Evolutionary conservation across 176 grass and related monocot genomes (phyloP), one percentile per base, ranked within the genome.

Genomic region (Panicum miliaceum): DNA sequence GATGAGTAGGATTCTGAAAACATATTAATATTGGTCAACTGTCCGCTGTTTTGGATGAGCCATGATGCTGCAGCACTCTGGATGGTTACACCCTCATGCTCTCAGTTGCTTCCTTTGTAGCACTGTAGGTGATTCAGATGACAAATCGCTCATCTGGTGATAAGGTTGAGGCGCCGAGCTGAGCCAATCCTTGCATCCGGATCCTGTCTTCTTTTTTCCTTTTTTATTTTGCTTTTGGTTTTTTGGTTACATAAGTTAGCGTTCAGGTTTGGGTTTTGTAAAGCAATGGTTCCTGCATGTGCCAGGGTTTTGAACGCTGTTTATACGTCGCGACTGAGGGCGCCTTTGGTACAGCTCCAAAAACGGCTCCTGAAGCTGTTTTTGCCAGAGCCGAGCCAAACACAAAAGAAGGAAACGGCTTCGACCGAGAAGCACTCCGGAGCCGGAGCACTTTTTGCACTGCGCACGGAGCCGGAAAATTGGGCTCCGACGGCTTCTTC

Each of bases 161-260:
- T 59, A 74, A 73, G 45, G 67, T 23, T 76, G 36, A 12, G 18
- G 70, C 16, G 45, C 46, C 34, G 9, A 67, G 45, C 46, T 34
- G 9, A 67, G 61, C 48, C 40, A 32, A 41, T 37, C 42, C 41
- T 68, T 83, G 35, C 2, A 4, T 29, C 48, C 53, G 19, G 70
- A 51, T 47, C 43, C 43, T 50, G 3, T 58, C 18, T 76, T 47
- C 45, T 63, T 6, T n/a, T 41, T 0, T 4, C 5, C 20, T 1
- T 2, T 2, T 2, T 0, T 34, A 58, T 2, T 81, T 32, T 73
- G 9, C 7, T 57, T 72, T 65, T 74, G 19, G 68, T 81, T 76
- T 23, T 69, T 85, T 87, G 52, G 68, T 79, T 26, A 73, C 73
- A 73, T 84, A 68, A 87, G 14, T 11, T 79, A 90, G 60, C 69